A percentile compares a stretch with the other conserved stretches of the same genome.
These are phyloP conservation scores for Coleophoma crateriformis DNA, from an alignment of 2,329 filamentous ascomycete species.

Conservation along the genomic window DNA sequence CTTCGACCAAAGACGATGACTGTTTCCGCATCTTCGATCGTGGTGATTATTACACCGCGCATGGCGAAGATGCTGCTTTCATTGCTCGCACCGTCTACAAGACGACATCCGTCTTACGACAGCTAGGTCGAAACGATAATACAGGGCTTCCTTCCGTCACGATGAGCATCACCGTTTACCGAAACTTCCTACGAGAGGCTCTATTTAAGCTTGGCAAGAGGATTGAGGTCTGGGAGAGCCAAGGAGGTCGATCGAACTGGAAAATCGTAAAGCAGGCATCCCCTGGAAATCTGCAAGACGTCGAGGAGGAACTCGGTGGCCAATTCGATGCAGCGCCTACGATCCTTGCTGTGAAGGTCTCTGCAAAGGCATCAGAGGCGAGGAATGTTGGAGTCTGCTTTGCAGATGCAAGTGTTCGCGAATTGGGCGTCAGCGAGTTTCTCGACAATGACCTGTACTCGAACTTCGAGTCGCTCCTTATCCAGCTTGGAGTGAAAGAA, in stretches of 20 bases:
- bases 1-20: slow-evolving; percentile 56
- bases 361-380: slow-evolving; percentile 78
- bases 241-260: slow-evolving; percentile 79
- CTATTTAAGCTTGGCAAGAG: slow-evolving; percentile 88
- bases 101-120: slow-evolving; percentile 90
- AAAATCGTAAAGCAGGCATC: slow-evolving; percentile 88
- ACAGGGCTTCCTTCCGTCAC: slow-evolving; percentile 90
- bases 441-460: slow-evolving; percentile 98
- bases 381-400: slow-evolving; percentile 92
- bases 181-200: slow-evolving; percentile 90
- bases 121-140: slow-evolving; percentile 77
- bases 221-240: slow-evolving; percentile 82
- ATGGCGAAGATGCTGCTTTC: slow-evolving; percentile 77
- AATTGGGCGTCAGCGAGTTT: slow-evolving; percentile 95
- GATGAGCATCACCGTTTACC: slow-evolving; percentile 90
- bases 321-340: slow-evolving; percentile 87
- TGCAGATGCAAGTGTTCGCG: slow-evolving; percentile 91
- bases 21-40: slow-evolving; percentile 90
- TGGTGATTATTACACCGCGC: slow-evolving; percentile 93
- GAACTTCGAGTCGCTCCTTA: slow-evolving; percentile 93
- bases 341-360: slow-evolving; percentile 90
- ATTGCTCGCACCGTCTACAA: slow-evolving; percentile 90
- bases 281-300: slow-evolving; percentile 91
- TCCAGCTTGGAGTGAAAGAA: slow-evolving; percentile 93
- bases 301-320: slow-evolving; percentile 92